Percentiles rank a stretch among this genome's conserved stretches.
Conservation (phyloP, 1,139 yeast genomes). For the Pichia sp. region DNA sequence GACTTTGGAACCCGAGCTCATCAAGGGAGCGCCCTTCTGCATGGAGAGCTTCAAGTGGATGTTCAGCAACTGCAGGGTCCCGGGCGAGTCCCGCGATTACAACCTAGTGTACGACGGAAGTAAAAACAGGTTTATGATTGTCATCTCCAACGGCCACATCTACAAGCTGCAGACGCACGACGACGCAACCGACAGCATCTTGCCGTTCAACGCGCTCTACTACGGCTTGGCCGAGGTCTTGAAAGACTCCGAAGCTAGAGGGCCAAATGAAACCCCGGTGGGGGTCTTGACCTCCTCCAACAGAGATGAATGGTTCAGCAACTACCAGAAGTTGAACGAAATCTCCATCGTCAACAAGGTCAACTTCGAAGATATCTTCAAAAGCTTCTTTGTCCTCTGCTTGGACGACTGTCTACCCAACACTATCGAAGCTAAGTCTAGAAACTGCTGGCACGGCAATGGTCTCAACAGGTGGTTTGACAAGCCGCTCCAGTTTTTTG, state of each 20-base stretch:
- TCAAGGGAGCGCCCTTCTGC: conserved; percentile 79
- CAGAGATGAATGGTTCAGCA: conserved; percentile 74
- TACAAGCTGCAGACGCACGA: conserved; percentile 74
- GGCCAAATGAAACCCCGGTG: conserved; percentile 44
- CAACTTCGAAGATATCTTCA: conserved; percentile 65
- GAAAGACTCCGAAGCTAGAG: conserved; percentile 40
- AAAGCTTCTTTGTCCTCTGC: conserved; percentile 78
- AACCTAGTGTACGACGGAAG: conserved; percentile 46
- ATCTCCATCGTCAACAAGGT: conserved; percentile 40
- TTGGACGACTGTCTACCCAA: conserved; percentile 69
- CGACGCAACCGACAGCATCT: conserved; percentile 45
- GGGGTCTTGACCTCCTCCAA: conserved; percentile 83
- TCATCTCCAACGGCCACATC: conserved; percentile 72
- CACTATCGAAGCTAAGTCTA: conserved; percentile 81
- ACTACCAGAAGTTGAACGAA: conserved; percentile 54
- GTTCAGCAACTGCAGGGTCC: conserved; percentile 88
- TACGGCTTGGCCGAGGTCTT: conserved; percentile 58
- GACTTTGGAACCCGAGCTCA: conserved; percentile 69
- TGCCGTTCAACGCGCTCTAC: conserved; percentile 62
- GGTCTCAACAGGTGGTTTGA: conserved; percentile 89
- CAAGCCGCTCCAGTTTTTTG: conserved; percentile 84
- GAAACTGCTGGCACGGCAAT: conserved; percentile 91
- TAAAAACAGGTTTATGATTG: conserved; percentile 69
- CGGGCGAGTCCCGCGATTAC: conserved; percentile 55
- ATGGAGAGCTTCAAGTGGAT: conserved; percentile 90